Base-by-base conservation (phyloP, 768 basidiomycete species). In the Chalciporus pseudorubinellus region DNA sequence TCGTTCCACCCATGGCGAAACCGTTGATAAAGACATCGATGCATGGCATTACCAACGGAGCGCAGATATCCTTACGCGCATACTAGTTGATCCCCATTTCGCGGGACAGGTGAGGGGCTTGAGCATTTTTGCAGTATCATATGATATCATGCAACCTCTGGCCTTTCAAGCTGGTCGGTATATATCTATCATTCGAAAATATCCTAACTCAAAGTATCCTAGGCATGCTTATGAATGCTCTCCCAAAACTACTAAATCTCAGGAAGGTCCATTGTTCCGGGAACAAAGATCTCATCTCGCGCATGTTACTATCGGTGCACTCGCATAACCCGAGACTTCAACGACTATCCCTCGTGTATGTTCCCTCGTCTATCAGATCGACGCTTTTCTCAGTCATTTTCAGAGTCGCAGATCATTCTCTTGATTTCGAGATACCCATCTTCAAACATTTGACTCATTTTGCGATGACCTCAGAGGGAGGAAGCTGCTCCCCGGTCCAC, bases 201-300 rank as follows among this genome's bases (percentile, higher is more conserved):
- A 18, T 18, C 10, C 44, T 20, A 28, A 10, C 44, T n/a, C 41
- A 28, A 26, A 26, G 21, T 11, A 33, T 42, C 16, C 0, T 20
- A 85, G 84, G 84, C 22, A 87, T 88, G 80, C 69, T 88, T 47
- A 77, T 80, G 18, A 88, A 87, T 40, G 82, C 83, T 3, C 70
- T 89, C 10, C 83, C 85, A 9, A 84, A 82, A 59, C 63, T 88
- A 24, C 66, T 68, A 44, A 84, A 81, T 56, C 70, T 88, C 31
- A 73, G 77, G 26, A 82, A 81, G 50, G 76, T 85, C 3, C 79
- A 83, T 61, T 80, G 84, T 39, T 77, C 77, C n/a, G 82, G 84
- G 14, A 70, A 76, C 1, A 74, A 71, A 34, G 80, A 82, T 16
- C 74, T 80, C 33, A 76, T 85, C 40, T 58, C 71, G 9, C 74